Base-by-base conservation (phyloP, 352 stramenopile genomes). In the Blastocystis hominis region DNA sequence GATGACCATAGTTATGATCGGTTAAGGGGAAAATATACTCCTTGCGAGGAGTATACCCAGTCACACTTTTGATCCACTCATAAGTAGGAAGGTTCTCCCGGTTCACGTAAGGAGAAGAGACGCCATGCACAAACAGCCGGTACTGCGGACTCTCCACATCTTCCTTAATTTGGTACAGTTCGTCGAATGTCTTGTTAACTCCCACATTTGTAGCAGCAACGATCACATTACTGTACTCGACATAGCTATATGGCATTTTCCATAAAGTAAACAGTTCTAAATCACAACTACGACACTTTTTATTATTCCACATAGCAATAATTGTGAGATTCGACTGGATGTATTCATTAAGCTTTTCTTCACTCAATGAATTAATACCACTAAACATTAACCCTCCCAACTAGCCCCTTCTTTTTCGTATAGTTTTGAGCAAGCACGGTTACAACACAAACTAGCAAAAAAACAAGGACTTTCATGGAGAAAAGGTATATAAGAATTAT, bases 271-370 rank as follows among this genome's bases (percentile, higher is more conserved):
- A 80, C 15, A 80, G n/a, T n/a, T 80, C 70, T n/a, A 80, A 47
- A 46, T 80, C 70, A 63, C 70, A 80, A 80, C 63, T 10, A 50
- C 44, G 0, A 42, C 70, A 80, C 0, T 64, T 46, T 15, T 61
- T 61, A 30, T 80, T 80, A 24, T 47, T 80, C 70, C 70, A 80
- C 70, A 80, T 80, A 46, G 70, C 70, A 20, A 80, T 54, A 24
- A 80, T 46, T 61, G 70, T 80, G 15, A 80, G n/a, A 62, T 80
- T 80, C 70, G 46, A 54, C 30, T 62, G 15, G 13, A 80, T n/a
- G 40, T 80, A 80, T 5, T 47, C 24, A 15, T 40, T 30, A 10
- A 80, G 53, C 36, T 50, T 61, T 62, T 80, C 70, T 7, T n/a
- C 38, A 38, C 38, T 80, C 4, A 80, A 36, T 24, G 42, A 13